phyloP scores from a whole-genome alignment of 2,329 filamentous ascomycete species.

The Diaporthe sp. region DNA sequence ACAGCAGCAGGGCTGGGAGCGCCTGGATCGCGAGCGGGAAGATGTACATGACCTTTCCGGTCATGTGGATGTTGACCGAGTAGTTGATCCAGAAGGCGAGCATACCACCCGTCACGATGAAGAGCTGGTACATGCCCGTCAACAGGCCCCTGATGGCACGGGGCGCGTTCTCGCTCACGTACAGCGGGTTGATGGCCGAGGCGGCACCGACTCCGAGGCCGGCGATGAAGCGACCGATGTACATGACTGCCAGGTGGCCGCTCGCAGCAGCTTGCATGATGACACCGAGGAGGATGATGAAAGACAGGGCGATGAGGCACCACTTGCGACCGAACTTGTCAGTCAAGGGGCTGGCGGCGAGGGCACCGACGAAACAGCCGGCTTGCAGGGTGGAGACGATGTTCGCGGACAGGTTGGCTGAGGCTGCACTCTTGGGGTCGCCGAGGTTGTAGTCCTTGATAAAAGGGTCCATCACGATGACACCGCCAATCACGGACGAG shows the following conservation, averaged over 20 bases:
- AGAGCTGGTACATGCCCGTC: constrained; percentile 61
- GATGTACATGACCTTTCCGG: constrained; percentile 61
- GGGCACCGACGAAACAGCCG: constrained; percentile 56
- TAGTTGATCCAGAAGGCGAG: constrained; percentile 65
- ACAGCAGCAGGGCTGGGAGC: constrained; percentile 71
- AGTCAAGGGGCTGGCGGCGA: constrained; percentile 63
- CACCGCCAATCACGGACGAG: constrained; percentile 38
- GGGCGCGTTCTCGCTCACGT: constrained; percentile 60
- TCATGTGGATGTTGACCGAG: constrained; percentile 28
- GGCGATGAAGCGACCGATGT: constrained; percentile 70
- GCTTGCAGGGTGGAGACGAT: constrained; percentile 71
- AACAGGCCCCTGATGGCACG: constrained; percentile 59
- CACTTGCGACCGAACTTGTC: constrained; percentile 67
- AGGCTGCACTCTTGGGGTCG: constrained; percentile 53
- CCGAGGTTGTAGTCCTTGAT: constrained; percentile 63
- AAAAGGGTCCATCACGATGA: constrained; percentile 38
- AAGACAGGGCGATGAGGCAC: constrained; percentile 66
- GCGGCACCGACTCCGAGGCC: constrained; percentile 60
- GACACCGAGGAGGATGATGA: constrained; percentile 69
- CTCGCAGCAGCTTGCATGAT: constrained; percentile 71
- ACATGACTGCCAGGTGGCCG: constrained; percentile 71
- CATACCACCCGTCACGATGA: constrained; percentile 60
- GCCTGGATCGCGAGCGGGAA: constrained; percentile 75
- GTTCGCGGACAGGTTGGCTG: constrained; percentile 71
- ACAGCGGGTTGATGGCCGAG: constrained; percentile 59